Percentiles rank a stretch among this genome's conserved stretches.
phyloP scores from a whole-genome alignment of 2,329 filamentous ascomycete species.

The Xylariaceae sp. region DNA sequence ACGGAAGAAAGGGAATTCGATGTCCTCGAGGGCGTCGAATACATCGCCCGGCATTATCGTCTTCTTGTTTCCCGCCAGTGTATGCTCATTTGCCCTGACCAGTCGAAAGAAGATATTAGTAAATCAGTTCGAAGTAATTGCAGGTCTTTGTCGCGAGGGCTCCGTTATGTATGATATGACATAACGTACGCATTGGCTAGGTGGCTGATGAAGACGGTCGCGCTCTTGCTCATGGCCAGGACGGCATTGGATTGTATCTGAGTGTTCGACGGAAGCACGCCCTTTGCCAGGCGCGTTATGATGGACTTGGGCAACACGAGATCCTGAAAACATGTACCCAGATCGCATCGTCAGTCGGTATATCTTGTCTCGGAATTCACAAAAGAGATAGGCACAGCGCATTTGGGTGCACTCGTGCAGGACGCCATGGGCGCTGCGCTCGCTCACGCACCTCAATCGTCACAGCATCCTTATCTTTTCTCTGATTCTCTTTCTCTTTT shows the following conservation, averaged over 20 bases:
- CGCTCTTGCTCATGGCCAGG: constrained; percentile 72
- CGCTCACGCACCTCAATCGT: constrained; percentile 47
- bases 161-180: too few relatives aligned
- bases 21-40: constrained; percentile 69
- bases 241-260: constrained; percentile 80
- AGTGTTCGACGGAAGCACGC: constrained; percentile 72
- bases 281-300: constrained; percentile 73
- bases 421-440: neutral
- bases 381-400: neutral
- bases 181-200: constrained; percentile 66
- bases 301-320: constrained; percentile 75
- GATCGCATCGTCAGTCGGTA: neutral
- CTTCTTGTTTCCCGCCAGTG: constrained; percentile 63
- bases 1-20: constrained; percentile 69
- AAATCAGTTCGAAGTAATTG: too few relatives aligned
- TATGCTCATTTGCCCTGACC: constrained; percentile 71
- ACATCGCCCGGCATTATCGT: constrained; percentile 73
- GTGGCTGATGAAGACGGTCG: constrained; percentile 79
- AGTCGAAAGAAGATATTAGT: too few relatives aligned
- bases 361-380: neutral
- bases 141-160: too few relatives aligned
- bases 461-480: constrained; percentile 32
- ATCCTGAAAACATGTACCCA: constrained; percentile 45
- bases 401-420: neutral
- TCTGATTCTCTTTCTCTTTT: constrained; percentile 28